Evolutionary conservation across 306 rosid species (phyloP).

Genomic region (Benincasa hispida): DNA sequence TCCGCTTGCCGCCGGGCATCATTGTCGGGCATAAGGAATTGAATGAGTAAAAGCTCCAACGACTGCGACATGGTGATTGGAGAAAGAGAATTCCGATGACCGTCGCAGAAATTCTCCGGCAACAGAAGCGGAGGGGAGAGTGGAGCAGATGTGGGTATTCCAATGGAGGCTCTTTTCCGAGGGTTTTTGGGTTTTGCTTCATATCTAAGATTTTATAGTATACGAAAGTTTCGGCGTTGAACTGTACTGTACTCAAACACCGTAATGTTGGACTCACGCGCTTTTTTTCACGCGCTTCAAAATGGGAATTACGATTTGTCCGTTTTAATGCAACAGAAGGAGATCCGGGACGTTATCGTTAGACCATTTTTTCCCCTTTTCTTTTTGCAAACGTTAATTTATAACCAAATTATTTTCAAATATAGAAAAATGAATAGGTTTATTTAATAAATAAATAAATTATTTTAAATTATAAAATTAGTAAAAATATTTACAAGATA

Average conservation of each 20-base stretch:
- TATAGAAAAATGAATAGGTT: too few species aligned
- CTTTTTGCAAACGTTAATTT: too few species aligned
- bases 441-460: too few species aligned
- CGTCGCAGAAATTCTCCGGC: not conserved
- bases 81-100: not conserved
- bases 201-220: constrained; percentile 3
- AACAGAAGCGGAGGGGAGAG: not conserved
- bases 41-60: constrained; percentile 76
- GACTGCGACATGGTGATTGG: constrained; percentile 63
- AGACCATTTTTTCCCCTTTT: not conserved
- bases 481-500: too few species aligned
- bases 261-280: not conserved
- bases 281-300: not conserved
- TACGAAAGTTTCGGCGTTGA: constrained; percentile 2
- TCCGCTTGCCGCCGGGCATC: constrained; percentile 98
- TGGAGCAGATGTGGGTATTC: not conserved
- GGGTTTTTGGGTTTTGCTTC: constrained; percentile 15
- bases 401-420: too few species aligned
- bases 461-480: too few species aligned
- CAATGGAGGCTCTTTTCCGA: constrained; percentile 10
- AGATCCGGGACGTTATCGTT: not conserved
- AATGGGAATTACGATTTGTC: not conserved
- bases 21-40: constrained; percentile 94
- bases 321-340: not conserved
- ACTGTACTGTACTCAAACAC: not conserved